Base-by-base conservation (phyloP, 2,329 filamentous ascomycete species). In the Dothideomycetes sp. region DNA sequence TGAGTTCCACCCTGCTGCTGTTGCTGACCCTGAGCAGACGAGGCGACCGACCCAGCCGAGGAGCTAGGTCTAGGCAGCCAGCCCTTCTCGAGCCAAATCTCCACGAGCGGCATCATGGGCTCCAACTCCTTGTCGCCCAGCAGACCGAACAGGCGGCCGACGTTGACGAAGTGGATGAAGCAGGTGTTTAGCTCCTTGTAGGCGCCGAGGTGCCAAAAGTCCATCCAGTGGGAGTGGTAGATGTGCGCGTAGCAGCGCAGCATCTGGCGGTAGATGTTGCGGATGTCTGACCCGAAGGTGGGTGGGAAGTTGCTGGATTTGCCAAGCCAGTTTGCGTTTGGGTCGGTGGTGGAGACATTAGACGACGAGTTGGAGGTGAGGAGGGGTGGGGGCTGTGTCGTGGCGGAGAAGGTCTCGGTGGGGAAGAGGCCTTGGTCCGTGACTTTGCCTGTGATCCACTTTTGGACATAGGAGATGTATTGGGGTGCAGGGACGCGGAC, bases 361-460 rank as follows among this genome's bases (percentile, higher is more conserved):
- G n/a, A n/a, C n/a, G n/a, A n/a, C n/a, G n/a, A n/a, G n/a, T n/a
- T n/a, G n/a, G n/a, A n/a, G n/a, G n/a, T 12, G 22, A 27, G 7
- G 46, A 72, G 76, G 15, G 70, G 69, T 12, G 65, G 57, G 42
- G 72, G 66, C 33, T 79, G 73, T 33, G 77, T 69, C 49, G 74
- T 79, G 22, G 22, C 7, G 22, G 22, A 27, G 14, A 81, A 83
- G 36, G 82, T 77, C 52, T 91, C 86, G 31, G 86, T 94, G 4
- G 89, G 89, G 65, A 96, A 95, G 63, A 94, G 85, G 56, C 75
- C 74, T 36, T 78, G 78, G 59, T 96, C 88, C 53, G 91, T 85
- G 48, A 94, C 86, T 66, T 96, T 96, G 64, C 87, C 86, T 19
- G 85, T 84, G 58, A 96, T 94, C 88, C 89, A 96, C 55, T 89